A percentile compares a stretch with the other conserved stretches of the same genome.
Conservation (phyloP, 1,284 basidiomycete genomes). For the Cutaneotrichosporon cavernicola region DNA sequence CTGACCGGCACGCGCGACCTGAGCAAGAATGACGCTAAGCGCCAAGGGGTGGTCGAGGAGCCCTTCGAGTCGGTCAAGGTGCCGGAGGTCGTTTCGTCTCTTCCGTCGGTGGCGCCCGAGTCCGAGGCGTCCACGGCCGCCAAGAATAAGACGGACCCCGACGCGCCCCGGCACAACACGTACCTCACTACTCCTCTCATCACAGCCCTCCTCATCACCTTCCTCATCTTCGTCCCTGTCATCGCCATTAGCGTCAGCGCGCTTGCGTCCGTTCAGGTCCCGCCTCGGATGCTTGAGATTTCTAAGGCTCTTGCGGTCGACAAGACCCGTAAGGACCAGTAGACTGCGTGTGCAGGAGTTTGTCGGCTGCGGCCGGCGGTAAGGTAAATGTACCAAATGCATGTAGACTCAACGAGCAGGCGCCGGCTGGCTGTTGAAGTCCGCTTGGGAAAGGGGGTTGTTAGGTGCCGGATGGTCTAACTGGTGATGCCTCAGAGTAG, state of each 20-base stretch:
- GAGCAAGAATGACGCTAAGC: constrained; percentile 5
- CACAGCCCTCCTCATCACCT: constrained; percentile 63
- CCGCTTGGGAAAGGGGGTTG: too few species aligned
- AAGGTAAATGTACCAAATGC: constrained; percentile 12
- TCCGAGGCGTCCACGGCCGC: neutral
- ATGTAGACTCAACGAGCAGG: neutral
- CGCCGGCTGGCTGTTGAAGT: neutral
- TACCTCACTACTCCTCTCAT: constrained; percentile 77
- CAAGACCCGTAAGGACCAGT: constrained; percentile 76
- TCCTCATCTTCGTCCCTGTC: constrained; percentile 72
- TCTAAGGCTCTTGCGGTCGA: constrained; percentile 55
- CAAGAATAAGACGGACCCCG: constrained; percentile 23
- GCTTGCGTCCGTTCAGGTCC: constrained; percentile 71
- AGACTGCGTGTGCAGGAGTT: constrained; percentile 27
- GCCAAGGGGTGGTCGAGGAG: constrained; percentile 17
- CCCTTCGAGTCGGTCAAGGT: constrained; percentile 56
- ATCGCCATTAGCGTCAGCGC: constrained; percentile 66
- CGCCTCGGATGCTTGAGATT: constrained; percentile 51
- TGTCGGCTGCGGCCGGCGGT: neutral
- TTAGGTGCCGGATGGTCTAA: too few species aligned
- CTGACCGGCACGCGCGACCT: constrained; percentile 40
- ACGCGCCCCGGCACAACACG: constrained; percentile 58
- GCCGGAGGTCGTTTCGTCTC: constrained; percentile 72
- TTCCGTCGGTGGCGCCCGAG: constrained; percentile 30
- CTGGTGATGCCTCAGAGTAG: too few species aligned